phyloP scores from a whole-genome alignment of 306 rosid species.

The Amphicarpaea edgeworthii region DNA sequence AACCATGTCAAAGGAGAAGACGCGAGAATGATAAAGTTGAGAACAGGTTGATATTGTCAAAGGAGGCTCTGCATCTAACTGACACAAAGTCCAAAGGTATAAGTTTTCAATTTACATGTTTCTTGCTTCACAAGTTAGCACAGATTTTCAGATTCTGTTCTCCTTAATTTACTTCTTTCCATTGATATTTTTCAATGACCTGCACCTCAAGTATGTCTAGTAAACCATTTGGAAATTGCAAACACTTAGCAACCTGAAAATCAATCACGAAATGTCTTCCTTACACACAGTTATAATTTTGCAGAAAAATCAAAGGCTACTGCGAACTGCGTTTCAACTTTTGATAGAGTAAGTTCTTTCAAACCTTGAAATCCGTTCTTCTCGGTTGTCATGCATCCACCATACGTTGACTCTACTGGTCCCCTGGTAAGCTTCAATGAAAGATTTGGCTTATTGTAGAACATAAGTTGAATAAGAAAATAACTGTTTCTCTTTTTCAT shows the following conservation, averaged over 20 bases:
- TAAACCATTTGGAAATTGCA: not conserved
- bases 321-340: not conserved
- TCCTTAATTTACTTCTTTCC: not conserved
- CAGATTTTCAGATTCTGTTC: not conserved
- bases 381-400: not conserved
- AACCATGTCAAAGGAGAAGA: not conserved
- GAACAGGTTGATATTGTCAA: not conserved
- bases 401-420: not conserved
- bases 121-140: not conserved
- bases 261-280: not conserved
- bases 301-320: not conserved
- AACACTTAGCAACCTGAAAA: not conserved
- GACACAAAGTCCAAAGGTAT: not conserved
- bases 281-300: conserved; percentile 13
- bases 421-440: not conserved
- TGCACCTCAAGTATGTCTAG: not conserved
- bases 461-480: not conserved
- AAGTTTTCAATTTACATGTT: not conserved
- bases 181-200: not conserved
- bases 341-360: conserved; percentile 42
- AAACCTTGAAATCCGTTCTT: conserved; percentile 33
- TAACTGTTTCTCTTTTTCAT: not conserved
- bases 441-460: not conserved
- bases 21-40: not conserved
- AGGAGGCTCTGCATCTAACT: not conserved